Evolutionary conservation across 208 protist genomes (phyloP).

Genomic region (Trypanosoma avium): DNA sequence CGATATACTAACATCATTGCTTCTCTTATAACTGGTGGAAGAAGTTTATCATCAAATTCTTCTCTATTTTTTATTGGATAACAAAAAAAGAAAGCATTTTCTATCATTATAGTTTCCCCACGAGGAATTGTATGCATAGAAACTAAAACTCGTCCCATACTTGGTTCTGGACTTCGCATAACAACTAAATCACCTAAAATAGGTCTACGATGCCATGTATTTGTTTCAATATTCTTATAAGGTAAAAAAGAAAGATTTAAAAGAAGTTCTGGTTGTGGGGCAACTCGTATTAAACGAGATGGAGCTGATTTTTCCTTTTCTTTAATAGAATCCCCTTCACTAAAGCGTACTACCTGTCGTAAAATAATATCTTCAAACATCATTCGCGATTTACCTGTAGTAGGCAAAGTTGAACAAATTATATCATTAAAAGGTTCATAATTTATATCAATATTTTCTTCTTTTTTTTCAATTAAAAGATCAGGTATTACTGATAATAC

Average conservation of each 20-base stretch:
- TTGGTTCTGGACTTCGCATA: conserved; percentile 16
- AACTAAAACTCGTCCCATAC: conserved; percentile 21
- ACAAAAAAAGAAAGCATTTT: conserved; percentile 16
- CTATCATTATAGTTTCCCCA: conserved; percentile 19
- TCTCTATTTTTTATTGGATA: background rate
- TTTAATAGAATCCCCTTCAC: background rate
- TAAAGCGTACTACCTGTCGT: conserved; percentile 13
- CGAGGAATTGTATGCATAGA: conserved; percentile 12
- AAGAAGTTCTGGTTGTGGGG: conserved; percentile 13
- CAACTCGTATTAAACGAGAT: conserved; percentile 8
- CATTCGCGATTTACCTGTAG: background rate
- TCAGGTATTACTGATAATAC: background rate
- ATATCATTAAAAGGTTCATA: conserved; percentile 19
- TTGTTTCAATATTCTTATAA: background rate
- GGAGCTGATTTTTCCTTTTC: conserved; percentile 6
- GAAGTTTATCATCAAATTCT: background rate
- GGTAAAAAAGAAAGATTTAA: conserved; percentile 10
- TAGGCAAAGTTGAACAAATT: background rate
- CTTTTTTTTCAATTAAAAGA: background rate
- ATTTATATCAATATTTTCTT: background rate
- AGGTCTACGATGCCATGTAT: conserved; percentile 1
- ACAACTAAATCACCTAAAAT: conserved; percentile 8
- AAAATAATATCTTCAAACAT: conserved; percentile 16
- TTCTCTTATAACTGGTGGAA: conserved; percentile 7
- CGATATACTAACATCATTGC: background rate